A percentile compares a stretch with the other conserved stretches of the same genome.
Conservation (phyloP, 208 protist genomes). For the Leishmania tropica region DNA sequence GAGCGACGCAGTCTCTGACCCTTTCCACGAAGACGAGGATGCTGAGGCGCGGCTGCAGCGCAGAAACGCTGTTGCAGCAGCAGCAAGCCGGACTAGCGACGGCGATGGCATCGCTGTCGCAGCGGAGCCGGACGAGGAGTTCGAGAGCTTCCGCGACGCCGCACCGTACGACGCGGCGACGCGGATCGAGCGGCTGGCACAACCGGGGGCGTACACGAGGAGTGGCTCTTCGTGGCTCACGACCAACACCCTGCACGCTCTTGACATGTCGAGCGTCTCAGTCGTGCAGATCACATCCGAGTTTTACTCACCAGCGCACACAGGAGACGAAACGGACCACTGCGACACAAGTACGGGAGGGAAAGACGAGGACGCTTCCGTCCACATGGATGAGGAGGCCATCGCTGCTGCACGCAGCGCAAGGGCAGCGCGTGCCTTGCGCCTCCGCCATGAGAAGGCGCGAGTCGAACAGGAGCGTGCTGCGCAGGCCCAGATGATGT, state of each 20-base stretch:
- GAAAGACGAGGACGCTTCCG: slow-evolving; percentile 14
- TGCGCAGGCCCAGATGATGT: too few species aligned
- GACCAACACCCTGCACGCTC: not conserved
- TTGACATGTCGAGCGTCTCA: not conserved
- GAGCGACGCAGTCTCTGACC: slow-evolving; percentile 8
- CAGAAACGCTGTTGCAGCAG: not conserved
- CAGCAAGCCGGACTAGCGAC: not conserved
- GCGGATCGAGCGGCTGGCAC: slow-evolving; percentile 31
- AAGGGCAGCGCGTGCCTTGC: slow-evolving; percentile 9
- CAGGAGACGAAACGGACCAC: not conserved
- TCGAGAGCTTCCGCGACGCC: slow-evolving; percentile 44
- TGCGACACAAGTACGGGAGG: not conserved
- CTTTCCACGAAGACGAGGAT: slow-evolving; percentile 41
- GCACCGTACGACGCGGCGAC: slow-evolving; percentile 11
- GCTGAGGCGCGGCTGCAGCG: slow-evolving; percentile 7
- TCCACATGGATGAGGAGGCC: slow-evolving; percentile 15
- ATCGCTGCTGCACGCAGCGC: slow-evolving; percentile 19
- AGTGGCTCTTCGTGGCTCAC: slow-evolving; percentile 1
- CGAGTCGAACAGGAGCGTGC: not conserved
- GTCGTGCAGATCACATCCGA: not conserved
- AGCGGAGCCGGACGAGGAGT: slow-evolving; percentile 31
- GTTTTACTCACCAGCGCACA: not conserved
- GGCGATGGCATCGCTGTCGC: slow-evolving; percentile 19
- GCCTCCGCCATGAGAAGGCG: slow-evolving; percentile 3
- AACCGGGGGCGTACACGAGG: slow-evolving; percentile 6